Percentiles rank a stretch among this genome's conserved stretches.
Evolutionary conservation across 2,329 filamentous ascomycete species (phyloP).

Genomic region (Fusarium metavorans): DNA sequence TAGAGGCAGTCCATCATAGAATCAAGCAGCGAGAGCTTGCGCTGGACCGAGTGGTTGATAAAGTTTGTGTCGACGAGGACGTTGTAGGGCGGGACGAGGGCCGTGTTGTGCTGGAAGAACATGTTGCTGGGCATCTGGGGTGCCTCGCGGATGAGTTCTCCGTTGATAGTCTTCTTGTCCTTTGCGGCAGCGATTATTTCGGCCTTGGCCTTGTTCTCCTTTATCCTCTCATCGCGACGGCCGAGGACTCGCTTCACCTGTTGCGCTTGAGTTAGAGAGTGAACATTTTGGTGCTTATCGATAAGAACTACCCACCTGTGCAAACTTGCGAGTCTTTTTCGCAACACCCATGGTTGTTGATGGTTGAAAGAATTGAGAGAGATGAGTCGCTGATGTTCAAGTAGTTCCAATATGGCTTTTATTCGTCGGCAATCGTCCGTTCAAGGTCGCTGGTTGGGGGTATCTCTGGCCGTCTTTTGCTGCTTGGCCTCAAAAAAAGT

Average conservation of each 20-base stretch:
- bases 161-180: constrained; percentile 66
- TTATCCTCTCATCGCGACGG: constrained; percentile 82
- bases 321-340: constrained; percentile 95
- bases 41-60: constrained; percentile 88
- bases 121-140: constrained; percentile 85
- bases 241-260: constrained; percentile 86
- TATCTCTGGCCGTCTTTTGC: constrained; percentile 17
- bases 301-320: constrained; percentile 60
- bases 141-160: constrained; percentile 80
- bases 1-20: constrained; percentile 95
- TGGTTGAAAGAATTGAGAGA: not conserved
- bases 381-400: not conserved
- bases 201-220: constrained; percentile 80
- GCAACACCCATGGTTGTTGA: constrained; percentile 78
- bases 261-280: constrained; percentile 24
- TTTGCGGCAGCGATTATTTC: constrained; percentile 69
- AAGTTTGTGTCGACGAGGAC: constrained; percentile 85
- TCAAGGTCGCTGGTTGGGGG: constrained; percentile 7
- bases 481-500: constrained; percentile 41
- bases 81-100: constrained; percentile 82
- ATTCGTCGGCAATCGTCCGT: not conserved
- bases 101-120: constrained; percentile 91
- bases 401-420: not conserved
- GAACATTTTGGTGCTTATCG: constrained; percentile 45
- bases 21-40: constrained; percentile 88